Evolutionary conservation across 345 rosid species (phyloP).

Genomic region (Excoecaria agallocha): DNA sequence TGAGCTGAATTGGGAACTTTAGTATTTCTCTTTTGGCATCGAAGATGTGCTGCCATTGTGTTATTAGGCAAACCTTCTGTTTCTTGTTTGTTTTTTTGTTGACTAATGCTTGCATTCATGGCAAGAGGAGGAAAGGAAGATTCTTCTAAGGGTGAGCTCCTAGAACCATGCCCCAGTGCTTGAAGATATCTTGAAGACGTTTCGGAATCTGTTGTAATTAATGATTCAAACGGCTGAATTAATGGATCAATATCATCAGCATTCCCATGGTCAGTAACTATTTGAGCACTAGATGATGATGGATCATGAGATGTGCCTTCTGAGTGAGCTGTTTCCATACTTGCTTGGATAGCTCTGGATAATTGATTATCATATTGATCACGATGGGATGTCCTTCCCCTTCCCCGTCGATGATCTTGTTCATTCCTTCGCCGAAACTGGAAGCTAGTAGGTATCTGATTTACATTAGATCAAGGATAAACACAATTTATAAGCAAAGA

Average conservation of each 20-base stretch:
- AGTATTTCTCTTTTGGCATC: constrained; percentile 39
- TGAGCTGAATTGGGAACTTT: constrained; percentile 41
- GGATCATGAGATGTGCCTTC: constrained; percentile 37
- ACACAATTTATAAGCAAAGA: neutral
- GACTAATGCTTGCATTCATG: constrained; percentile 37
- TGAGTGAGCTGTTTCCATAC: constrained; percentile 40
- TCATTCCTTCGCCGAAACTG: constrained; percentile 54
- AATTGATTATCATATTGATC: constrained; percentile 65
- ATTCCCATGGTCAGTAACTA: constrained; percentile 40
- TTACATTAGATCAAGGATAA: neutral
- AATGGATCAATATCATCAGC: constrained; percentile 49
- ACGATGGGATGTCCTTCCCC: constrained; percentile 56
- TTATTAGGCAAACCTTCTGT: constrained; percentile 43
- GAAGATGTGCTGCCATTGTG: constrained; percentile 67
- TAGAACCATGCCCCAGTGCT: constrained; percentile 67
- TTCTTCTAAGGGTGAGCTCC: constrained; percentile 56
- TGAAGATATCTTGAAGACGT: constrained; percentile 68
- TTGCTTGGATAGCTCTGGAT: constrained; percentile 58
- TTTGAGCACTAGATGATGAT: constrained; percentile 42
- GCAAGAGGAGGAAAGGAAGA: constrained; percentile 92
- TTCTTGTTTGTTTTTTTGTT: constrained; percentile 44
- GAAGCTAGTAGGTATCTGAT: constrained; percentile 92
- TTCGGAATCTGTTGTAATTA: constrained; percentile 49
- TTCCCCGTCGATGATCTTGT: constrained; percentile 75
- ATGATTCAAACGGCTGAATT: constrained; percentile 57